These are phyloP conservation scores for Nakazawaea laoshanensis DNA, from an alignment of 805 yeast genomes.

Conservation along the genomic window DNA sequence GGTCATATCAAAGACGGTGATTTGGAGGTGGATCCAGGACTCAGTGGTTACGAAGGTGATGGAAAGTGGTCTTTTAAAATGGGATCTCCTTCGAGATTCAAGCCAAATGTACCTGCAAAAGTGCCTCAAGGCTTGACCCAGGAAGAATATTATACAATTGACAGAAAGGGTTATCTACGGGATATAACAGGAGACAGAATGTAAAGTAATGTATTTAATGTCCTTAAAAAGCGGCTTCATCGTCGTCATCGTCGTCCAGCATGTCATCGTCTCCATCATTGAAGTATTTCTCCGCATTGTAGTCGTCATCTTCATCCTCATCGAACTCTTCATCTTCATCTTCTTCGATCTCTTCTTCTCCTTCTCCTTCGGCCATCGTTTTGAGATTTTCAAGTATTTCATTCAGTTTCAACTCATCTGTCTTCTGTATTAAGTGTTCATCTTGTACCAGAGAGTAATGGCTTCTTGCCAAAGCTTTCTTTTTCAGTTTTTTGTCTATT, in stretches of 20 bases:
- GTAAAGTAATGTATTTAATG: conserved; percentile 6
- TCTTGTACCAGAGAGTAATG: conserved; percentile 19
- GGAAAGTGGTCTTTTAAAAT: conserved; percentile 9
- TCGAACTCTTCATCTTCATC: conserved; percentile 64
- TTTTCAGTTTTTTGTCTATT: conserved; percentile 42
- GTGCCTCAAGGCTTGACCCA: conserved; percentile 12
- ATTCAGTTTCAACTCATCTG: conserved; percentile 19
- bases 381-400: conserved; percentile 23
- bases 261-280: conserved; percentile 63
- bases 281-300: conserved; percentile 72
- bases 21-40: conserved; percentile 10
- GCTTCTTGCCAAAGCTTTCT: conserved; percentile 34
- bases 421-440: conserved; percentile 3
- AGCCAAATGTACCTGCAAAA: conserved; percentile 12
- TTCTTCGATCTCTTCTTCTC: conserved; percentile 38
- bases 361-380: conserved; percentile 25
- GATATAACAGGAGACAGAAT: conserved; percentile 10
- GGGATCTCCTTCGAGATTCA: conserved; percentile 7
- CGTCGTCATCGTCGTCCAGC: conserved; percentile 47
- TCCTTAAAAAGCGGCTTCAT: conserved; percentile 58
- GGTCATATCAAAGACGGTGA: conserved; percentile 10
- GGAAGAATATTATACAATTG: conserved; percentile 11
- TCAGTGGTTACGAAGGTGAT: conserved; percentile 11
- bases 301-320: conserved; percentile 72
- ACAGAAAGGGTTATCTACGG: conserved; percentile 6